Conservation (phyloP, 129 eudicot species). For the Pittosporum tobira region DNA sequence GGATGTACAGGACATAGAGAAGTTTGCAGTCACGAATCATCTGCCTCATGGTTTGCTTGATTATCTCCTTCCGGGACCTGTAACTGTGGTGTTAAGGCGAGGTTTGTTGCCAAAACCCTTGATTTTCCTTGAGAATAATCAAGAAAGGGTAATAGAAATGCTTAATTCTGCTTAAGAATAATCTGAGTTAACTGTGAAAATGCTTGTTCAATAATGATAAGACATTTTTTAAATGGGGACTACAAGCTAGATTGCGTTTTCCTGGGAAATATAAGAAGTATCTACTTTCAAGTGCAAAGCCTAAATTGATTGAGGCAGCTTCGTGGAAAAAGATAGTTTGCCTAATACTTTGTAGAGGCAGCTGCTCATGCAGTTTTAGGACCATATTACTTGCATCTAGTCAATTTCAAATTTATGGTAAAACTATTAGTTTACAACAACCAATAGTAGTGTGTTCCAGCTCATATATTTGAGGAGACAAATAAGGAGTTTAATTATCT, state of each 20-base stretch:
- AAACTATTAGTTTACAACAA: too few species aligned
- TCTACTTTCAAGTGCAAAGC: not conserved
- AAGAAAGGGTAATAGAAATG: not conserved
- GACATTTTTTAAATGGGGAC: not conserved
- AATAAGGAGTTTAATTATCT: too few species aligned
- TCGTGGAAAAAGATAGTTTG: not conserved
- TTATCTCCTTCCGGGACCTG: constrained; percentile 94
- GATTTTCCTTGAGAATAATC: not conserved
- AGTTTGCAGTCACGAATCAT: constrained; percentile 66
- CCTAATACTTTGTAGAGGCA: not conserved
- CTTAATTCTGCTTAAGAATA: not conserved
- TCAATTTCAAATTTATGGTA: too few species aligned
- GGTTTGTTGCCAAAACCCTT: constrained; percentile 33
- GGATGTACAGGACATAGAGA: constrained; percentile 61
- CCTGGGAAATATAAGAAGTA: constrained; percentile 12
- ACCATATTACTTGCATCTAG: not conserved
- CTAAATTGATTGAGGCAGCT: not conserved
- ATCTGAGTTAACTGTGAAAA: not conserved
- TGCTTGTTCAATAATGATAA: not conserved
- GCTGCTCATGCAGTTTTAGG: not conserved
- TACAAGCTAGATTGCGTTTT: not conserved
- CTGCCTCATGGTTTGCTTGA: constrained; percentile 74
- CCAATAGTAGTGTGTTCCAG: too few species aligned
- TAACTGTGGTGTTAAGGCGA: constrained; percentile 72
- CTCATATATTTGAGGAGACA: too few species aligned